Conservation (phyloP, 2,329 filamentous ascomycete genomes). For the Botrytis paeoniae region DNA sequence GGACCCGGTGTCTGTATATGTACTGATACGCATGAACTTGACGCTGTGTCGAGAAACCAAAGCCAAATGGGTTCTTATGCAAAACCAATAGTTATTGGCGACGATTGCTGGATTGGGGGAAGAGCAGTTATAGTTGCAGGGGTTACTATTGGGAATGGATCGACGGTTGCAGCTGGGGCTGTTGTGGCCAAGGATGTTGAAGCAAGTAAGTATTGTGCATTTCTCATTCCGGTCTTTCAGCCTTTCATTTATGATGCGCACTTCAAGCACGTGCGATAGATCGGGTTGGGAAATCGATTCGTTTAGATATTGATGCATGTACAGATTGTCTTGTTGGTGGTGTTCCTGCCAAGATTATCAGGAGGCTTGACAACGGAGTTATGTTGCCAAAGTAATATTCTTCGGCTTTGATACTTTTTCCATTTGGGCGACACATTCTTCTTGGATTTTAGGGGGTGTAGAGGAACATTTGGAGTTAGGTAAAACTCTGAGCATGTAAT, state of each 20-base stretch:
- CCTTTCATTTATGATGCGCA: background rate
- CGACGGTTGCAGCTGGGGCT: slow-evolving; percentile 50
- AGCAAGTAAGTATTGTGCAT: slow-evolving; percentile 6
- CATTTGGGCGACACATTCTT: no score
- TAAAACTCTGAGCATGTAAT: background rate
- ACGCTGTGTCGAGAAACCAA: slow-evolving; percentile 51
- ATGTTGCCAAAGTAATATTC: background rate
- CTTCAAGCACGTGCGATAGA: background rate
- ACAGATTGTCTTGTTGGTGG: slow-evolving; percentile 26
- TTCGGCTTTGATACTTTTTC: background rate
- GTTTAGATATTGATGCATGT: background rate
- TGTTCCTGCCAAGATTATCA: slow-evolving; percentile 27
- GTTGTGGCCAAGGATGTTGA: slow-evolving; percentile 44
- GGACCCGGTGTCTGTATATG: slow-evolving; percentile 71
- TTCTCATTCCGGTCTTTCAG: background rate
- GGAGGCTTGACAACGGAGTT: background rate
- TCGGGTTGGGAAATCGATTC: background rate
- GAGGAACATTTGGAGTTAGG: background rate
- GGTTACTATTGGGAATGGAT: slow-evolving; percentile 52
- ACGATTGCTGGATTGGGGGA: slow-evolving; percentile 56
- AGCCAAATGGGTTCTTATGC: slow-evolving; percentile 50
- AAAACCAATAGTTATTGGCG: slow-evolving; percentile 46
- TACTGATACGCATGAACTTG: slow-evolving; percentile 68
- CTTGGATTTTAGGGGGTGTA: no score
- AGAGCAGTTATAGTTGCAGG: slow-evolving; percentile 50